Base-by-base conservation (phyloP, 2,329 filamentous ascomycete species). In the Shiraia sp. region DNA sequence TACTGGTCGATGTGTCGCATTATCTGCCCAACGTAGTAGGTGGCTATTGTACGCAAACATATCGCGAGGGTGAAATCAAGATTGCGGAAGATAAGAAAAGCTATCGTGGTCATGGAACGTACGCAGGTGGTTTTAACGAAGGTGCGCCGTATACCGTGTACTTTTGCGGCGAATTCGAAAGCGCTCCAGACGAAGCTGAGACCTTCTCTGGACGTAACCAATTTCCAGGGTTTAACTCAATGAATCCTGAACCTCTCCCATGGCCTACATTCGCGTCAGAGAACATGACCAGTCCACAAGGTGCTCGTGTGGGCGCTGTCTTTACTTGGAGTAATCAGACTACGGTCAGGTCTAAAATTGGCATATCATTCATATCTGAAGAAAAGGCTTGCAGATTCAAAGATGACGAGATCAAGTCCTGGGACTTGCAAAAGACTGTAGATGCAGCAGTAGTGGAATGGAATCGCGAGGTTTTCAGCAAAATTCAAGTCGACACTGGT, bases 401-500 rank as follows among this genome's bases (percentile, higher is more conserved):
- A 9, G 57, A 73, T 6, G 44, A 59, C 6, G 74, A 79, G 43
- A 72, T 78, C 4, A 55, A 68, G 0, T 56, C 64, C 1, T 74
- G 70, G 62, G 57, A 71, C 22, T 45, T 75, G 3, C 62, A 73
- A 14, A 53, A 59, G 8, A 71, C 69, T 3, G 65, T 73, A 1
- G 48, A 59, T 3, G 57, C 63, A 2, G 70, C 73, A 10, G 61
- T 68, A 13, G 49, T 67, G 2, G 48, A 72, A 57, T 76, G 74
- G 74, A 75, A 75, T 33, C 55, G 55, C 0, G 66, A 75, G 22
- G 77, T 86, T 1, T 69, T 86, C 14, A 77, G 75, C 40, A 83
- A 87, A 28, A 71, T 71, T 4, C 66, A 86, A 4, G 75, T 83
- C 15, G 67, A 76, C 0, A 72, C 75, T 0, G 77, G 80, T 2